Evolutionary conservation across 257 asterid species (phyloP).

Genomic region (Paraleonurus japonicus): DNA sequence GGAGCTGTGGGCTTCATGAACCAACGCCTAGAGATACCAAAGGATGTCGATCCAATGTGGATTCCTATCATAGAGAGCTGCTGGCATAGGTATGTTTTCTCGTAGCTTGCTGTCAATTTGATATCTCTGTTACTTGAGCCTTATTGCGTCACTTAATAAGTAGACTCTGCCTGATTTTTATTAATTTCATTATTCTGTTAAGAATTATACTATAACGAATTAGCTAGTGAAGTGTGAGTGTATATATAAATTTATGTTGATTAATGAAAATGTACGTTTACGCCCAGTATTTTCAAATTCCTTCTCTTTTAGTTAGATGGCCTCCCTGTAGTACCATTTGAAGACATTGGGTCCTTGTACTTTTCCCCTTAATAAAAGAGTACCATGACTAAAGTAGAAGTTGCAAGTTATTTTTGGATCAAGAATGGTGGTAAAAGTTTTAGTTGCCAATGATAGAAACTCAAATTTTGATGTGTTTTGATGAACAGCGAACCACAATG

Average conservation of each 20-base stretch:
- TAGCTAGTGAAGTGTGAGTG: neutral
- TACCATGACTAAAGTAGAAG: too few species aligned
- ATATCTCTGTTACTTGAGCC: neutral
- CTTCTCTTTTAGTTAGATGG: neutral
- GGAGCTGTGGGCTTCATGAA: constrained; percentile 99
- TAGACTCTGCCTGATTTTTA: neutral
- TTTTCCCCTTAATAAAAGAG: too few species aligned
- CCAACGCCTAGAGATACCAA: constrained; percentile 80
- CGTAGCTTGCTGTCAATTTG: neutral
- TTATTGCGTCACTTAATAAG: neutral
- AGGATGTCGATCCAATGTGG: constrained; percentile 75
- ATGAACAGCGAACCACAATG: constrained; percentile 59
- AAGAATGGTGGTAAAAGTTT: neutral
- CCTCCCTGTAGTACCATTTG: neutral
- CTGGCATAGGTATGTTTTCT: constrained; percentile 68
- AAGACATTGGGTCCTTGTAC: neutral
- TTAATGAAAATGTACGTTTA: neutral
- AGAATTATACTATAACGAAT: neutral
- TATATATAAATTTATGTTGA: neutral
- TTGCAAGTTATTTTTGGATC: neutral
- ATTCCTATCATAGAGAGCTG: constrained; percentile 83
- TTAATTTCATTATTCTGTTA: neutral
- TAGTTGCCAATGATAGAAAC: neutral
- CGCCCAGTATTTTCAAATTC: neutral
- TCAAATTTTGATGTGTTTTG: constrained; percentile 15